These are phyloP conservation scores for Arxiozyma bovina DNA, from an alignment of 1,139 yeast genomes.

Conservation along the genomic window DNA sequence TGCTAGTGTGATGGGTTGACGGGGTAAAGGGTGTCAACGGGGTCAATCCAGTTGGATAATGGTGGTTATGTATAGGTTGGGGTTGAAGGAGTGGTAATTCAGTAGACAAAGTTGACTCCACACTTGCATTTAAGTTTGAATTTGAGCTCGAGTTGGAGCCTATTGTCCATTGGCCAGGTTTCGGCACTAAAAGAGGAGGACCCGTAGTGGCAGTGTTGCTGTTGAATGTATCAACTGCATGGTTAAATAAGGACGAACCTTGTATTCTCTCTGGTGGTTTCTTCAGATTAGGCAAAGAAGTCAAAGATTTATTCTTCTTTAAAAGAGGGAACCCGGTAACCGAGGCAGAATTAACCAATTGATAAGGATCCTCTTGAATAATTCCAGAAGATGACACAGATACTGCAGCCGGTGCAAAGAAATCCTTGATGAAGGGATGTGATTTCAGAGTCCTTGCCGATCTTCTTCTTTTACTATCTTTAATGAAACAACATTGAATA, in stretches of 20 bases:
- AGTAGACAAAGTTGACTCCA: no score
- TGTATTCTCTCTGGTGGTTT: slow-evolving; percentile 20
- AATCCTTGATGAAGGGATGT: slow-evolving; percentile 37
- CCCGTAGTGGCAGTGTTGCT: slow-evolving; percentile 5
- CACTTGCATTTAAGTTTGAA: no score
- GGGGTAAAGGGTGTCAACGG: slow-evolving; percentile 4
- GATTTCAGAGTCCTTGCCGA: slow-evolving; percentile 39
- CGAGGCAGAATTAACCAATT: neutral
- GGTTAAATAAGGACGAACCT: slow-evolving; percentile 9
- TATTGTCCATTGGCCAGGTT: neutral
- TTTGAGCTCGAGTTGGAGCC: neutral
- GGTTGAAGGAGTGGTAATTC: neutral
- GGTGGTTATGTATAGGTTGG: neutral
- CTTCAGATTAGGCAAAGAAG: slow-evolving; percentile 20
- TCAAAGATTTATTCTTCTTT: slow-evolving; percentile 17
- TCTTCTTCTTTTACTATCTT: slow-evolving; percentile 41
- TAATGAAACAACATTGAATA: slow-evolving; percentile 44
- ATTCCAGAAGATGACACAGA: neutral
- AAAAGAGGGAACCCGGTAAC: neutral
- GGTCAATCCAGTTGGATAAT: slow-evolving; percentile 2
- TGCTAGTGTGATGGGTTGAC: neutral
- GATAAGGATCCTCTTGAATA: no score
- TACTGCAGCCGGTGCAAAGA: slow-evolving; percentile 8
- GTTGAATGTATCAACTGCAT: neutral
- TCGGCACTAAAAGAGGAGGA: neutral